Base-by-base conservation (phyloP, 257 asterid genomes). In the Solanum rostratum region DNA sequence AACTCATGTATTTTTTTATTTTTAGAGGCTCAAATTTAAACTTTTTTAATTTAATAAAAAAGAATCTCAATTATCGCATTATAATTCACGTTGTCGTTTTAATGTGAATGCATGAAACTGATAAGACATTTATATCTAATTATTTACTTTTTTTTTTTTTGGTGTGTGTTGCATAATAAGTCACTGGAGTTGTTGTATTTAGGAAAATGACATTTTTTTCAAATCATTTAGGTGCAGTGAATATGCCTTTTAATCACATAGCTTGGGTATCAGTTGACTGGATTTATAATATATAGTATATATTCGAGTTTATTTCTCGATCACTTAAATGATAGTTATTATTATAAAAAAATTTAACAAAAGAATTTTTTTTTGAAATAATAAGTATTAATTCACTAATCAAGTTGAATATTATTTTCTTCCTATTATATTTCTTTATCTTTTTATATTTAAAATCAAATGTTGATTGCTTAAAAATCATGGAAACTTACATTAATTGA, bases 341-440 rank as follows among this genome's bases (percentile, higher is more conserved):
- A 59, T 9, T 20, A 8, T 20, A 3, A 20, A 55, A 55, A 9
- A 55, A 8, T 33, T 33, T 33, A 33, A 33, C 4, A 33, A 33
- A 33, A 2, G 3, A 3, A 0, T 0, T 33, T 33, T 33, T 33
- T 33, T 33, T 3, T 33, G 4, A 33, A 33, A 33, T 33, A 33
- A 33, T 33, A 41, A 43, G 11, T 43, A 43, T 8, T 43, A 43
- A 9, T 43, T 43, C 0, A 43, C 2, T 8, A 41, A 7, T 41
- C 10, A 41, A 41, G 46, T 41, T 10, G 16, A 10, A 49, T 11
- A 46, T 46, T 10, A 45, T 45, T 8, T 45, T 18, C 27, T 37
- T n/a, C 9, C 2, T 1, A 19, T 18, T 29, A 5, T 57, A 1
- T 4, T 15, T 0, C 2, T 0, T 14, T 4, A 19, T 2, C 18